A percentile compares a stretch with the other conserved stretches of the same genome.
phyloP scores from a whole-genome alignment of 352 stramenopile genomes.

The Phytophthora vignae region DNA sequence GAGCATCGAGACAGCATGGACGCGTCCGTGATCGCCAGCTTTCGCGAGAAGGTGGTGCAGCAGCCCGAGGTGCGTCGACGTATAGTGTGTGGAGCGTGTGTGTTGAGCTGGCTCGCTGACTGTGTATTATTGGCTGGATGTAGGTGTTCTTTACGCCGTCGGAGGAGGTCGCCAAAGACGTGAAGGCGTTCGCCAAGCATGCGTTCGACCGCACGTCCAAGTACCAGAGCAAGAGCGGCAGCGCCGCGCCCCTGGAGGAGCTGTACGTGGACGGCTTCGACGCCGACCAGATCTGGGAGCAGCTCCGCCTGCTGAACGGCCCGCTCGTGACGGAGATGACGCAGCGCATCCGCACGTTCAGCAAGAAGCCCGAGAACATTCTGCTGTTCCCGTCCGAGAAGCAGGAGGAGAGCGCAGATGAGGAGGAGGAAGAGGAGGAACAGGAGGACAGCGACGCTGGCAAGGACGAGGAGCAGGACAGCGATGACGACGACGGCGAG shows the following conservation, averaged over 20 bases:
- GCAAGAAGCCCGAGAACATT: constrained; percentile 67
- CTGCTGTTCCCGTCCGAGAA: constrained; percentile 63
- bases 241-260: constrained; percentile 62
- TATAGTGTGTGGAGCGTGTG: neutral
- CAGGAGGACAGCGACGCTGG: constrained; percentile 36
- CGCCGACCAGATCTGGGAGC: constrained; percentile 87
- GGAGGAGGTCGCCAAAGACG: constrained; percentile 62
- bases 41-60: constrained; percentile 74
- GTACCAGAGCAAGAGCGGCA: constrained; percentile 55
- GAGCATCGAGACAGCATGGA: constrained; percentile 52
- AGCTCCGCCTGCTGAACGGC: constrained; percentile 84
- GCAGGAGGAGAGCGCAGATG: constrained; percentile 39
- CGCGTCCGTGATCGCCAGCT: constrained; percentile 60
- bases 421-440: constrained; percentile 39
- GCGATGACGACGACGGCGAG: constrained; percentile 38
- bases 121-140: constrained; percentile 6
- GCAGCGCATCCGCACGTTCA: constrained; percentile 75
- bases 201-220: constrained; percentile 78
- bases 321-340: constrained; percentile 73
- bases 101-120: neutral
- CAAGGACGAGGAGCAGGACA: constrained; percentile 30
- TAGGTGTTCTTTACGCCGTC: constrained; percentile 85
- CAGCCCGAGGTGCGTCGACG: constrained; percentile 64
- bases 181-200: constrained; percentile 84
- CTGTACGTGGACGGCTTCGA: constrained; percentile 88